These are phyloP conservation scores for Ceratorhiza oryzae-sativae DNA, from an alignment of 1,284 basidiomycete genomes.

Conservation along the genomic window DNA sequence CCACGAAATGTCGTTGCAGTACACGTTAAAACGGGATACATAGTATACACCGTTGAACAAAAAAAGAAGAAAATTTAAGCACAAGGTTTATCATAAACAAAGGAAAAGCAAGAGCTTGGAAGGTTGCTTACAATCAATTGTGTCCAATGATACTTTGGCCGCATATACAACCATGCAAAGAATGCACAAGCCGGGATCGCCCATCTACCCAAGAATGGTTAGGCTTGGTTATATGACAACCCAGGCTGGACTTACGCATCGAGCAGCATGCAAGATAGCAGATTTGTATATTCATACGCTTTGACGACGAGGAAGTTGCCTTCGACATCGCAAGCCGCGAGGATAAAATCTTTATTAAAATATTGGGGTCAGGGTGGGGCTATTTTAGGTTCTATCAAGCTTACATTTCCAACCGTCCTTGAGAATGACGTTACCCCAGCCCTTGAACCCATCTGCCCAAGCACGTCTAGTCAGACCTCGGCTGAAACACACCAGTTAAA, in stretches of 20 bases:
- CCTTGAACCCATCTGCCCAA: slow-evolving; percentile 77
- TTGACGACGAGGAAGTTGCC: slow-evolving; percentile 85
- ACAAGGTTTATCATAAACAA: slow-evolving; percentile 49
- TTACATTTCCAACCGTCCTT: slow-evolving; percentile 85
- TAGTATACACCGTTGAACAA: slow-evolving; percentile 11
- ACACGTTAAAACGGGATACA: slow-evolving; percentile 23
- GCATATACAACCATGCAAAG: slow-evolving; percentile 82
- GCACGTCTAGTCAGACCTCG: background rate
- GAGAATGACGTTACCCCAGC: slow-evolving; percentile 74
- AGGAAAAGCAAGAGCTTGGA: background rate
- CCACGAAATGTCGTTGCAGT: background rate
- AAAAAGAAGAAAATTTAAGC: slow-evolving; percentile 45
- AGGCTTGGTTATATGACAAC: background rate
- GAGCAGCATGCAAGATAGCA: slow-evolving; percentile 85
- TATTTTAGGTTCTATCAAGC: background rate
- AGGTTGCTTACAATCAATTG: slow-evolving; percentile 60
- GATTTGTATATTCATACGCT: slow-evolving; percentile 85
- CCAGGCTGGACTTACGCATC: slow-evolving; percentile 65
- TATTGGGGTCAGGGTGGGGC: background rate
- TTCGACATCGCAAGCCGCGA: slow-evolving; percentile 82
- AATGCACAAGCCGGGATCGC: slow-evolving; percentile 85
- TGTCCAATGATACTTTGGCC: slow-evolving; percentile 79
- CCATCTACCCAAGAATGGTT: slow-evolving; percentile 60
- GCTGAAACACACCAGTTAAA: background rate
- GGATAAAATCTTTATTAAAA: slow-evolving; percentile 64